These are phyloP conservation scores for Sclerotinia nivalis DNA, from an alignment of 2,329 filamentous ascomycete genomes.

Conservation along the genomic window DNA sequence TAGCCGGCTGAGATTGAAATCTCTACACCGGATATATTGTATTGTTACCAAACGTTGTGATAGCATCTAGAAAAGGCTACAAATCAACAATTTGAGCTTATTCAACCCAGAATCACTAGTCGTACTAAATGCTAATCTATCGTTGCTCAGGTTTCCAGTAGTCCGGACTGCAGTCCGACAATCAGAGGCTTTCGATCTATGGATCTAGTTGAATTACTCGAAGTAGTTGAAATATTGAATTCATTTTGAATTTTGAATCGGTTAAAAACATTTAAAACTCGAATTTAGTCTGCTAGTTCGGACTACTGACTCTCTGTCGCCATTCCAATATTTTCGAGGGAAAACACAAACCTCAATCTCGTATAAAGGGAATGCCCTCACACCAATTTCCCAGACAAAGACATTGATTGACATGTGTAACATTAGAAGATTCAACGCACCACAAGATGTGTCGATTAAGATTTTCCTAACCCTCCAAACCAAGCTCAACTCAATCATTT, in stretches of 20 bases:
- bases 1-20: neutral
- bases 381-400: conserved; percentile 9
- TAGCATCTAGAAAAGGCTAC: neutral
- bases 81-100: neutral
- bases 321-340: neutral
- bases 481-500: neutral
- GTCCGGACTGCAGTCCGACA: no score
- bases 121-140: neutral
- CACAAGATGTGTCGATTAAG: neutral
- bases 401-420: conserved; percentile 1
- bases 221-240: no score
- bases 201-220: no score
- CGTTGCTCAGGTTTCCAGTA: neutral
- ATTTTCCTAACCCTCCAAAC: neutral
- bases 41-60: neutral
- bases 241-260: no score
- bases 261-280: neutral
- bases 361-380: neutral
- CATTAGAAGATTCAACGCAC: neutral
- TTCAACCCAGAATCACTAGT: neutral
- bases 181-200: no score
- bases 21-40: neutral
- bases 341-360: neutral
- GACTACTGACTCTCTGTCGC: no score
- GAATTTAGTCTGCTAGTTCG: neutral